phyloP scores from a whole-genome alignment of 371 early-diverging fungal species.

The Zychaea mexicana region DNA sequence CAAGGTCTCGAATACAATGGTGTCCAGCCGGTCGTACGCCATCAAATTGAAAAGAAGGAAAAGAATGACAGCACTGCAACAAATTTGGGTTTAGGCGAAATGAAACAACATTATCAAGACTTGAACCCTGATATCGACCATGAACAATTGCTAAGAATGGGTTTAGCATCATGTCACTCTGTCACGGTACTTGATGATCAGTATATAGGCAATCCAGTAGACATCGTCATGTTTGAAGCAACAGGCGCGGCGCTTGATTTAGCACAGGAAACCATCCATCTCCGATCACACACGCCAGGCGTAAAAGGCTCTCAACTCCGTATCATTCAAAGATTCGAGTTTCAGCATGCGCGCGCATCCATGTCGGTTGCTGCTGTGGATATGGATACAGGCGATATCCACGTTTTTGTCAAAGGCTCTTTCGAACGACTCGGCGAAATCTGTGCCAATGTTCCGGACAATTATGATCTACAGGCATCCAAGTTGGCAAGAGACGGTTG shows the following conservation, averaged over 20 bases:
- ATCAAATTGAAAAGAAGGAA: too few species aligned
- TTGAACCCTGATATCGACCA: slow-evolving; percentile 18
- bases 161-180: slow-evolving; percentile 78
- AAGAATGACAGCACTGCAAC: not conserved
- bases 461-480: slow-evolving; percentile 62
- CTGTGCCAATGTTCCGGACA: slow-evolving; percentile 59
- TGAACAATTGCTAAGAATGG: slow-evolving; percentile 45
- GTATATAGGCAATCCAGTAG: slow-evolving; percentile 86
- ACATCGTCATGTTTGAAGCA: slow-evolving; percentile 81
- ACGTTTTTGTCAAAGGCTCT: slow-evolving; percentile 81
- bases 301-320: slow-evolving; percentile 30
- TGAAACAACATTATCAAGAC: not conserved
- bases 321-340: slow-evolving; percentile 82
- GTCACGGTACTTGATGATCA: slow-evolving; percentile 66
- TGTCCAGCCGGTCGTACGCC: not conserved
- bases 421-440: slow-evolving; percentile 69
- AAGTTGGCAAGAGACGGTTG: slow-evolving; percentile 77
- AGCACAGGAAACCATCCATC: slow-evolving; percentile 26
- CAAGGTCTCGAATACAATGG: slow-evolving; percentile 69
- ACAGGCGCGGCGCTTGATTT: slow-evolving; percentile 32
- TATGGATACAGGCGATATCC: slow-evolving; percentile 48
- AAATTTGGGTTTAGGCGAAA: slow-evolving; percentile 19
- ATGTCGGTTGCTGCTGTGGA: slow-evolving; percentile 81
- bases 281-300: slow-evolving; percentile 16
- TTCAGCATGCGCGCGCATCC: slow-evolving; percentile 84